These are phyloP conservation scores for Chaetomium cochliodes DNA, from an alignment of 495 filamentous ascomycete species.

Conservation along the genomic window DNA sequence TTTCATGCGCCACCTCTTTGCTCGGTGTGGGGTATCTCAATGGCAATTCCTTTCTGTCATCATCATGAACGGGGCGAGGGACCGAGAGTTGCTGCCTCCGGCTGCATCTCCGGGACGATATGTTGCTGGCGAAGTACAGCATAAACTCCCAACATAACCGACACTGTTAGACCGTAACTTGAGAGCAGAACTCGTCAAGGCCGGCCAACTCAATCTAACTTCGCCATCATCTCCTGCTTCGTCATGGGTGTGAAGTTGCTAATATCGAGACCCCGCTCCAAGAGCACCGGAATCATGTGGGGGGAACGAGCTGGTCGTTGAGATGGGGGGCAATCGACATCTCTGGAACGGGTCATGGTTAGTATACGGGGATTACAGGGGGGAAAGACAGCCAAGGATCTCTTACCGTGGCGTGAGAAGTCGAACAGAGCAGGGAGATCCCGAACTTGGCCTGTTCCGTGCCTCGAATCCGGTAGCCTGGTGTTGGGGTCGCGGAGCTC, in stretches of 20 bases:
- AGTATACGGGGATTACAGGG: neutral
- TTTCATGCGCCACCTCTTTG: conserved; percentile 17
- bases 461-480: conserved; percentile 88
- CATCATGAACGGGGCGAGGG: conserved; percentile 32
- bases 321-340: conserved; percentile 87
- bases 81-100: conserved; percentile 31
- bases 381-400: neutral
- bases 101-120: conserved; percentile 27
- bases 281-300: conserved; percentile 72
- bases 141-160: conserved; percentile 24
- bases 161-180: conserved; percentile 24
- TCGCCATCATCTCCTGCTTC: conserved; percentile 95
- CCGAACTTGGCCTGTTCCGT: conserved; percentile 68
- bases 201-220: conserved; percentile 72
- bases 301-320: conserved; percentile 84
- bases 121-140: conserved; percentile 35
- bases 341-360: conserved; percentile 54
- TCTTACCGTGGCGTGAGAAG: conserved; percentile 87
- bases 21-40: conserved; percentile 28
- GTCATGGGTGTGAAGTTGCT: conserved; percentile 88
- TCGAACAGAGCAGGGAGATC: conserved; percentile 89
- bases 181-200: conserved; percentile 20
- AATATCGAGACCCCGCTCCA: conserved; percentile 79
- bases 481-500: conserved; percentile 88
- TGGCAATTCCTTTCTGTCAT: conserved; percentile 28